Evolutionary conservation across 306 rosid genomes (phyloP).

Genomic region (Trifolium dubium): DNA sequence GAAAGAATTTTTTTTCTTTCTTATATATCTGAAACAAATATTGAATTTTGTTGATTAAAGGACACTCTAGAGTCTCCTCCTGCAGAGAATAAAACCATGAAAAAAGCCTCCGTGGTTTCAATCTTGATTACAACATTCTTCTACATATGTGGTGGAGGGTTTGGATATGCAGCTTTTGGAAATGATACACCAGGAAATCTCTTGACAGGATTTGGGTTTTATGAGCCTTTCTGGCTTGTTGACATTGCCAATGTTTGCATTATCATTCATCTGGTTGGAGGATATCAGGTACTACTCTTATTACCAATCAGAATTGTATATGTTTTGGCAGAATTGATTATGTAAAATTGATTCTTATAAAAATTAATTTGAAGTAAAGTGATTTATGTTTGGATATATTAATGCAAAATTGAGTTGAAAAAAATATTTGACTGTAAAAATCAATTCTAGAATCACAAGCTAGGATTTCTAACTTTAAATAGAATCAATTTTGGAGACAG

Average conservation of each 20-base stretch:
- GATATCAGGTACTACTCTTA: conserved; percentile 76
- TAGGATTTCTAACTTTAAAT: no score
- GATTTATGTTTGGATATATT: no score
- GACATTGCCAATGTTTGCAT: conserved; percentile 82
- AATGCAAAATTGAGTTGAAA: no score
- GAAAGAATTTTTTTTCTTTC: no score
- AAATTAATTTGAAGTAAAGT: not conserved
- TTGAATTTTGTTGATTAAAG: conserved; percentile 6
- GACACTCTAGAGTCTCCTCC: conserved; percentile 88
- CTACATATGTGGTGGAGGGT: conserved; percentile 89
- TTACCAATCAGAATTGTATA: not conserved
- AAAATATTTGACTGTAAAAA: no score
- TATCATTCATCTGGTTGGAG: conserved; percentile 80
- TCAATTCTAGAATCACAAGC: no score
- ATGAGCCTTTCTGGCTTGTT: conserved; percentile 82
- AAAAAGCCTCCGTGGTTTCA: conserved; percentile 69
- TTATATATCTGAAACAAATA: no score
- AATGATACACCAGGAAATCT: conserved; percentile 81
- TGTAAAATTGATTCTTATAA: no score
- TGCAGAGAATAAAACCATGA: conserved; percentile 82
- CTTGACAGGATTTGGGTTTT: conserved; percentile 80
- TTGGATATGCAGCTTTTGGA: conserved; percentile 95
- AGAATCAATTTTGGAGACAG: no score
- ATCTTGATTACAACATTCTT: conserved; percentile 77
- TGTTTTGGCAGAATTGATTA: no score